Percentiles rank a stretch among this genome's conserved stretches.
Conservation (phyloP, 2,329 filamentous ascomycete species). For the Colletotrichum australisinense region DNA sequence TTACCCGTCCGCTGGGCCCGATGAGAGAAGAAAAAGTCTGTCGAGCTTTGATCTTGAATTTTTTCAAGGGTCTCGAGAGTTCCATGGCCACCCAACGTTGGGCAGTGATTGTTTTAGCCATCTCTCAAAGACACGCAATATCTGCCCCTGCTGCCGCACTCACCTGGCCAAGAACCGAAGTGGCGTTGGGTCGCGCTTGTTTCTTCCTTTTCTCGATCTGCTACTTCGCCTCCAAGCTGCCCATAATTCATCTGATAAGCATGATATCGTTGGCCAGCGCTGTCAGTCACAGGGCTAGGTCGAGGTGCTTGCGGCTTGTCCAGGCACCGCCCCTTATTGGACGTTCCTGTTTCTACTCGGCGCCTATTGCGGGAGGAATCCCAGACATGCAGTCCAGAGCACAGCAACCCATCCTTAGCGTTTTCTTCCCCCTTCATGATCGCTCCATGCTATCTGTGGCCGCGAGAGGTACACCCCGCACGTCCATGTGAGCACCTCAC, state of each 20-base stretch:
- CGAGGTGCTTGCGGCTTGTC: constrained; percentile 16
- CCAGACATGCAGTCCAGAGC: background rate
- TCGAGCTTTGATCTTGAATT: background rate
- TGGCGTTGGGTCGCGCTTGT: background rate
- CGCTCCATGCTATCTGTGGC: background rate
- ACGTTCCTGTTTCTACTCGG: background rate
- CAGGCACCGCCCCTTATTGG: constrained; percentile 24
- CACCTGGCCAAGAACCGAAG: too few relatives aligned
- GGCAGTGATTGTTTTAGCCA: background rate
- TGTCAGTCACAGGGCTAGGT: constrained; percentile 3
- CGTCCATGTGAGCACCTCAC: constrained; percentile 16
- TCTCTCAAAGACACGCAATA: background rate
- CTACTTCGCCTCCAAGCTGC: background rate
- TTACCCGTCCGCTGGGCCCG: background rate
- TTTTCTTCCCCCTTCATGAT: background rate
- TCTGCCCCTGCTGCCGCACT: too few relatives aligned
- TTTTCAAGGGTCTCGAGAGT: background rate
- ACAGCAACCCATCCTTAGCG: constrained; percentile 4
- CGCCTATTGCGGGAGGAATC: background rate
- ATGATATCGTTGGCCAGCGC: constrained; percentile 7
- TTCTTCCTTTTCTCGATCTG: background rate
- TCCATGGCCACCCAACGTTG: background rate
- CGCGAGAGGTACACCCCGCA: background rate
- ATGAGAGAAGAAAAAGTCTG: background rate
- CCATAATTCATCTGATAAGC: constrained; percentile 7